Evolutionary conservation across 257 asterid species (phyloP).

Genomic region (Jasminum sambac): DNA sequence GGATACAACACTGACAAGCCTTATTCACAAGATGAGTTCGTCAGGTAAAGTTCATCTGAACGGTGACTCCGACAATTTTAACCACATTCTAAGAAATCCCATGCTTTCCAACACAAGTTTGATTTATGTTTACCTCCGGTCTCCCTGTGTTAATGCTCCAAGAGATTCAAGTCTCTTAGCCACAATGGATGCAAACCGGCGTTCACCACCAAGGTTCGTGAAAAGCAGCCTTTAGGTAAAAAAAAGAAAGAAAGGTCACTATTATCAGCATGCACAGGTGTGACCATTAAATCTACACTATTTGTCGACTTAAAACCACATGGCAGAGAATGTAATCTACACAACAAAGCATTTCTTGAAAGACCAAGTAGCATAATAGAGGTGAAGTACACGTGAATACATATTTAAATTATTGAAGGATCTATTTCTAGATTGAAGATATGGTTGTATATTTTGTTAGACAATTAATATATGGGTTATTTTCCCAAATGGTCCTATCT

Average conservation of each 20-base stretch:
- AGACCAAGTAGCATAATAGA: background rate
- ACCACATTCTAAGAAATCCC: too few relatives aligned
- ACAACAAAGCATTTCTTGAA: background rate
- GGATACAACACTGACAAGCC: background rate
- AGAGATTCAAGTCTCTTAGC: constrained; percentile 97
- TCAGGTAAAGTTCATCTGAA: too few relatives aligned
- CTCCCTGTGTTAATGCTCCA: constrained; percentile 98
- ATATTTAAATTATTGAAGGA: background rate
- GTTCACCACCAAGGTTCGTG: constrained; percentile 98
- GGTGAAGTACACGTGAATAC: background rate
- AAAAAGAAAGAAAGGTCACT: background rate
- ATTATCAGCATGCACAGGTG: constrained; percentile 8
- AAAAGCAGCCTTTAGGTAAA: constrained; percentile 63
- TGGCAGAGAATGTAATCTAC: background rate
- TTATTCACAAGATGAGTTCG: background rate
- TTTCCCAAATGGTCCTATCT: too few relatives aligned
- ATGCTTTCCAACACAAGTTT: background rate
- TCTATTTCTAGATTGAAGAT: background rate
- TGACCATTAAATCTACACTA: background rate
- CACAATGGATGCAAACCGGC: constrained; percentile 97
- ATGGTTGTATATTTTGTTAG: background rate
- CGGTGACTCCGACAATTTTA: too few relatives aligned
- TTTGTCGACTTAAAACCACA: background rate
- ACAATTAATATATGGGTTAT: background rate
- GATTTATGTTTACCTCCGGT: constrained; percentile 66